Evolutionary conservation across 1,284 basidiomycete species (phyloP).

Genomic region (Kalmanozyma brasiliensis): DNA sequence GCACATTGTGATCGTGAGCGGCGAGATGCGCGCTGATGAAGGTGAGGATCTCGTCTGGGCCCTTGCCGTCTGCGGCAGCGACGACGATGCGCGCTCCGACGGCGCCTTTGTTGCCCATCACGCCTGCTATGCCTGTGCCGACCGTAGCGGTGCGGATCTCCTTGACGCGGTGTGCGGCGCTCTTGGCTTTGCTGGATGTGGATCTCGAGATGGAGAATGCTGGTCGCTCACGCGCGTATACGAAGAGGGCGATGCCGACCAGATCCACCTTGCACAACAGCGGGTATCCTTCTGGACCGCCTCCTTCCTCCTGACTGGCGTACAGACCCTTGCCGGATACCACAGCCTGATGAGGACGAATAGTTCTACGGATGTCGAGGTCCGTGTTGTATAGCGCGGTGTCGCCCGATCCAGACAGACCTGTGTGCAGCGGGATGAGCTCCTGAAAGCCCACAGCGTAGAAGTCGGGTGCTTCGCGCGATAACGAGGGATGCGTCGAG

Average conservation of each 20-base stretch:
- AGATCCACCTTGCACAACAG: constrained; percentile 55
- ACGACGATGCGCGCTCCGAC: constrained; percentile 87
- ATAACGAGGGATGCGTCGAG: constrained; percentile 37
- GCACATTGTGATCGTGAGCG: constrained; percentile 80
- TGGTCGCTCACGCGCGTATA: constrained; percentile 79
- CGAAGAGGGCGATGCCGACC: constrained; percentile 70
- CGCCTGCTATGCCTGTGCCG: constrained; percentile 63
- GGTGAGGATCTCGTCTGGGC: constrained; percentile 70
- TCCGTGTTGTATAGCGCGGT: constrained; percentile 74
- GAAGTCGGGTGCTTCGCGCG: constrained; percentile 73
- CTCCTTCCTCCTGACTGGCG: constrained; percentile 57
- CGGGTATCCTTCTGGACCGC: constrained; percentile 64
- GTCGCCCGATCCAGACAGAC: constrained; percentile 70
- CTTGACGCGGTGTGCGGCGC: constrained; percentile 66
- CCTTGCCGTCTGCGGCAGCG: constrained; percentile 50
- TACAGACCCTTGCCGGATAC: constrained; percentile 59
- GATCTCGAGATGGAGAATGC: constrained; percentile 71
- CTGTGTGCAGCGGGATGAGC: constrained; percentile 76
- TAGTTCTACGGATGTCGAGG: constrained; percentile 70
- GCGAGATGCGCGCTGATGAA: constrained; percentile 92
- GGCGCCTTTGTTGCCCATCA: constrained; percentile 95
- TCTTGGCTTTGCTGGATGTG: constrained; percentile 78
- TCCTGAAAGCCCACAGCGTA: constrained; percentile 91
- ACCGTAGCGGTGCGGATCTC: constrained; percentile 63
- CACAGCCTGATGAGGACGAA: constrained; percentile 66